Evolutionary conservation across 192 early-diverging fungal genomes (phyloP), one percentile per base, ranked within the genome.

Genomic region (Chytriomyces confervae): DNA sequence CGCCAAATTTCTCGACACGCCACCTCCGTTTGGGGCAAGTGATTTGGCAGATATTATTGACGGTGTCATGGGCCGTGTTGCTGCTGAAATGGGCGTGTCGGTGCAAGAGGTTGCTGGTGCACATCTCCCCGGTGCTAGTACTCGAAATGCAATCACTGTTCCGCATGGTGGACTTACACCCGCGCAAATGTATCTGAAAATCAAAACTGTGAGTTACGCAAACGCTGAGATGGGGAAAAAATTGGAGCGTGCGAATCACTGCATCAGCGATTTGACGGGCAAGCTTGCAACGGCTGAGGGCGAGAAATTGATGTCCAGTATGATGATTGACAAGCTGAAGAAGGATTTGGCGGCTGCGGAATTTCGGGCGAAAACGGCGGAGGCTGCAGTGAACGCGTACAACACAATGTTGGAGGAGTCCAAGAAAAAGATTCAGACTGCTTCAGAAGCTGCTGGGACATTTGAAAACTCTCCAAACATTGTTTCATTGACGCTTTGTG

Each of bases 161-260:
- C n/a, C 44, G 20, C 6, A 49, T 7, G 24, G 7, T 6, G 36
- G 7, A 62, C 47, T 68, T 6, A 62, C 74, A 24, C 45, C 69
- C 10, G 61, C 79, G 16, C 61, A 68, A 51, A 62, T 81, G 61
- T 24, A 66, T 16, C 47, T 82, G 45, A 82, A 82, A 66, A 50
- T 82, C 66, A 80, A 79, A 36, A 79, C 77, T 6, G 43, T 61
- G 23, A 72, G 70, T 53, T 61, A 48, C 27, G 50, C 74, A n/a
- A 72, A 80, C 43, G 50, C 66, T 7, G 81, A 82, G 61, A 13
- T 82, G 61, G 81, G 81, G 13, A 72, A 74, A 46, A 64, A 75
- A 46, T 49, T 82, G 24, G 67, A 78, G n/a, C 20, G 27, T 3
- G 20, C 73, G 13, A 49, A 81, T 29, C 18, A 47, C 16, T 13